Base-by-base conservation (phyloP, 331 rosid species). In the Cydonia oblonga region DNA sequence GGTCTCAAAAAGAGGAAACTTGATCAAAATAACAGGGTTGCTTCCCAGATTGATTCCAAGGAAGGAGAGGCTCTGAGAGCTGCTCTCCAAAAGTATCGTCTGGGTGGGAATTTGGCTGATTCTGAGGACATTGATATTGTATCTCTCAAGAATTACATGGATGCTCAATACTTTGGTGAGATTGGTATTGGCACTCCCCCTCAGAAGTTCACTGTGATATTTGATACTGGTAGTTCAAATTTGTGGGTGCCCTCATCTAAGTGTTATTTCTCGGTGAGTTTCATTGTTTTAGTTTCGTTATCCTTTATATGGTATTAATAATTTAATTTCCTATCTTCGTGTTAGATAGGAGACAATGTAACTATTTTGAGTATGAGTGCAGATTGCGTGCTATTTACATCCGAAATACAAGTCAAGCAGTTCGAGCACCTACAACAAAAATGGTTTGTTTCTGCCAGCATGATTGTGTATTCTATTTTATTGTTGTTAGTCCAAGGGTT, bases 161-260 rank as follows among this genome's bases (percentile, higher is more conserved):
- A 86, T 75, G 90, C 93, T 70, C 90, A 88, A 66, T 88, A 88
- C 51, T 86, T 82, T 64, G 93, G 93, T 38, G 93, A 88, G 87
- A 86, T 88, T 65, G 93, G 89, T 69, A 77, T 88, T 64, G 93
- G 93, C 23, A 76, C 89, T 33, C 93, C 90, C 1, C 81, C 93
- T 44, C 93, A 88, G 75, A 88, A 82, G 75, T 88, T 88, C 73
- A 86, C 87, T 46, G 90, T 88, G 19, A 77, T 88, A 28, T 88
- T 88, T 60, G 90, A 88, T 72, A 88, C 93, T 18, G 93, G 93
- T 38, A 88, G 93, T 72, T 84, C 93, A 44, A 88, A 86, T 75
- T 63, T 88, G 71, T 88, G 93, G 90, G 93, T 88, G 40, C 93
- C 93, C 25, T 88, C 93, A 22, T 60, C 93, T 1, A 88, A 86